Evolutionary conservation across 2,329 filamentous ascomycete species (phyloP).

Genomic region (Epichloe festucae): DNA sequence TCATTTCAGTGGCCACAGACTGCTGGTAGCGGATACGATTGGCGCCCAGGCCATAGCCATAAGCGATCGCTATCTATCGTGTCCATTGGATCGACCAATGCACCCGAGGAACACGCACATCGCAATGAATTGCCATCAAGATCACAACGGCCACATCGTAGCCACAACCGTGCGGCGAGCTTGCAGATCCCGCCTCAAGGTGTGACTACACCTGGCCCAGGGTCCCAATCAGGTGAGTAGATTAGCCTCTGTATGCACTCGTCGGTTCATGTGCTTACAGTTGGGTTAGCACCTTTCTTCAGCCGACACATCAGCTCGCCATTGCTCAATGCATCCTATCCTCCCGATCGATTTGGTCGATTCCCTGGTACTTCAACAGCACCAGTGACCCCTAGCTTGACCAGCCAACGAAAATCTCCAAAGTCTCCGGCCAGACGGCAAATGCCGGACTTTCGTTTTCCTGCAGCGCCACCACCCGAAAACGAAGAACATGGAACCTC

Average conservation of each 20-base stretch:
- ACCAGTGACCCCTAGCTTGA: conserved; percentile 30
- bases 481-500: conserved; percentile 18
- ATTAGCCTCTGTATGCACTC: background rate
- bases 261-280: background rate
- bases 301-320: conserved; percentile 36
- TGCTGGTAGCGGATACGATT: conserved; percentile 16
- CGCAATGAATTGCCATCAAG: conserved; percentile 28
- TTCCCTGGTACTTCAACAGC: conserved; percentile 29
- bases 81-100: conserved; percentile 51
- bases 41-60: conserved; percentile 42
- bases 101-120: conserved; percentile 33
- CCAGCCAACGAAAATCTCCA: conserved; percentile 25
- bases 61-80: conserved; percentile 72
- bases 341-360: conserved; percentile 33
- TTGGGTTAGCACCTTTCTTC: conserved; percentile 19
- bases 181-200: conserved; percentile 48
- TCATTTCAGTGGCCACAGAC: conserved; percentile 34
- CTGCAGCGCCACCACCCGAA: conserved; percentile 31
- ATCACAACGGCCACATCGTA: conserved; percentile 40
- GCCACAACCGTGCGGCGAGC: conserved; percentile 69
- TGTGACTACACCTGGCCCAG: conserved; percentile 30
- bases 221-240: conserved; percentile 25
- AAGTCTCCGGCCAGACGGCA: conserved; percentile 10
- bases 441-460: conserved; percentile 46
- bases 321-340: conserved; percentile 42